Base-by-base conservation (phyloP, 1,284 basidiomycete genomes). In the Mycosarcoma mackinlayi region DNA sequence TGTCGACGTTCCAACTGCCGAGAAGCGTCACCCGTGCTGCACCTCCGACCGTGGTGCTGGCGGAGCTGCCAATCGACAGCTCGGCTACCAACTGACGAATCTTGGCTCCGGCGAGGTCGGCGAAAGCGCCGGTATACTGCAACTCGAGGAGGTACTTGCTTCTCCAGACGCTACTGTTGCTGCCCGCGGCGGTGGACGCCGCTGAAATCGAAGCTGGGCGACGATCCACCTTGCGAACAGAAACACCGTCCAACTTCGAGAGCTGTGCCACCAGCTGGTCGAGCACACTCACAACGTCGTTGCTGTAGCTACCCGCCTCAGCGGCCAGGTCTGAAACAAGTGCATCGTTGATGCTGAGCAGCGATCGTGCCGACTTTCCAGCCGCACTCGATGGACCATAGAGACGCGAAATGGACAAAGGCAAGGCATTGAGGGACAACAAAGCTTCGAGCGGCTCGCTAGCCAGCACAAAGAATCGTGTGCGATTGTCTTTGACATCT, bases 401-500 rank as follows among this genome's bases (percentile, higher is more conserved):
- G 19, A 61, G 44, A 19, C 51, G 42, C 48, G 47, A 41, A 3
- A 73, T 44, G 23, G 51, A 47, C 27, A 19, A 31, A 13, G 70
- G 64, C 16, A 73, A 51, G 6, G 60, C 46, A 14, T 61, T 39
- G 44, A 50, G 25, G 24, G 52, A 40, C 25, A 63, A 40, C 57
- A 68, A 27, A 11, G 24, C 45, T 31, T 63, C 38, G 2, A 56
- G 50, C 5, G 69, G 69, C 49, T 72, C 69, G 38, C 69, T 72
- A 4, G 64, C 54, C 33, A 73, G 39, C 11, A 73, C 53, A 9
- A 73, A 31, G 50, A 73, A 73, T 21, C 70, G 55, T 8, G 70
- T 73, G 31, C 61, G 56, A 42, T 73, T 73, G 70, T 73, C 60
- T 28, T 57, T 46, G 14, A 60, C 53, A 18, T 73, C 70, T 40